These are phyloP conservation scores for Kazachstania martiniae DNA, from an alignment of 805 yeast genomes.

Conservation along the genomic window DNA sequence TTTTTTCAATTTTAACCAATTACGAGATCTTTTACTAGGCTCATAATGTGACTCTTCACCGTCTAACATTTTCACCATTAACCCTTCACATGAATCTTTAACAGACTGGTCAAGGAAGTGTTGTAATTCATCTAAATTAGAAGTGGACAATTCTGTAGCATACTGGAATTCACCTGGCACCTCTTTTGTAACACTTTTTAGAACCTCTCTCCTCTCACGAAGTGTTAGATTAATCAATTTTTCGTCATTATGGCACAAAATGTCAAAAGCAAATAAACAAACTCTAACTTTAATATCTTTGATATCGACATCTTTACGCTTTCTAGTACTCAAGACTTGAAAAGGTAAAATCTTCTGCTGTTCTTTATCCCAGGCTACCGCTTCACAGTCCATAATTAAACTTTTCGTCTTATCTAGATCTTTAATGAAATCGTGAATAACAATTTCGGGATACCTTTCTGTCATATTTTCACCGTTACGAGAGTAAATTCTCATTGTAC, in stretches of 20 bases:
- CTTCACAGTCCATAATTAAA: conserved; percentile 87
- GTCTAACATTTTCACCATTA: conserved; percentile 85
- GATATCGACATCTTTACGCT: conserved; percentile 83
- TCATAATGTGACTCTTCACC: conserved; percentile 78
- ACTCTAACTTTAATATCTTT: conserved; percentile 84
- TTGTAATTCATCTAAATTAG: conserved; percentile 66
- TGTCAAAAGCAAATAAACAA: conserved; percentile 86
- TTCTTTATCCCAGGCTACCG: conserved; percentile 91
- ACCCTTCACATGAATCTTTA: conserved; percentile 84
- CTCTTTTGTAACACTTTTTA: conserved; percentile 45
- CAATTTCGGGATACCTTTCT: conserved; percentile 86
- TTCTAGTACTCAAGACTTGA: conserved; percentile 86
- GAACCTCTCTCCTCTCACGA: conserved; percentile 53
- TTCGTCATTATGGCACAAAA: conserved; percentile 63
- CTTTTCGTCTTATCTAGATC: conserved; percentile 32
- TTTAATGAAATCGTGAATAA: conserved; percentile 48
- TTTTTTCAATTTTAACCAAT: conserved; percentile 92
- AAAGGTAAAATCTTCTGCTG: conserved; percentile 79
- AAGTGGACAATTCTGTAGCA: conserved; percentile 66
- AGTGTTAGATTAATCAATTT: conserved; percentile 58
- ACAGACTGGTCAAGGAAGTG: conserved; percentile 79
- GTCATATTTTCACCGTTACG: conserved; percentile 97
- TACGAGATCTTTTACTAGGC: conserved; percentile 88
- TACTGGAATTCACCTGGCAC: conserved; percentile 71
- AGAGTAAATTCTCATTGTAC: conserved; percentile 69